Evolutionary conservation across 2,329 filamentous ascomycete species (phyloP).

Genomic region (Cladobotryum mycophilum): DNA sequence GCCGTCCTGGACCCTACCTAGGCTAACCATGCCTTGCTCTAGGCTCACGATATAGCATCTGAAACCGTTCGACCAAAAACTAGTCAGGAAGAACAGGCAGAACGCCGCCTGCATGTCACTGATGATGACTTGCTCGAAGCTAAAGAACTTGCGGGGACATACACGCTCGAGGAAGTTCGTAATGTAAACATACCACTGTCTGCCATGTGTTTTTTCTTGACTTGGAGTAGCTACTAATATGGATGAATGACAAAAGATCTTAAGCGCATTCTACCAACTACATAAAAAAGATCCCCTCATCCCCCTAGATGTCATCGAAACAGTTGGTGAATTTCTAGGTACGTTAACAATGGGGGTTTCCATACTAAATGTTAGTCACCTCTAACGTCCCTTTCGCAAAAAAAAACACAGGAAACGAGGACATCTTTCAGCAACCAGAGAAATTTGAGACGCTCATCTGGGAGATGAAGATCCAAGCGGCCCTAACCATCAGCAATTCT

Average conservation of each 20-base stretch:
- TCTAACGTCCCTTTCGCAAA: too few species aligned
- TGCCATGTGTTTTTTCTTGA: background rate
- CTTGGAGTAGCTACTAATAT: background rate
- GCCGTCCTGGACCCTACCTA: too few species aligned
- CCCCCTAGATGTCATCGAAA: slow-evolving; percentile 27
- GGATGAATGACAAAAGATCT: background rate
- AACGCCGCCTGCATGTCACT: slow-evolving; percentile 23
- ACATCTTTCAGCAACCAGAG: slow-evolving; percentile 30
- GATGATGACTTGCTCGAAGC: slow-evolving; percentile 40
- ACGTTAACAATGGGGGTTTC: slow-evolving; percentile 4
- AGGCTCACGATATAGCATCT: too few species aligned
- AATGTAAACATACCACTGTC: slow-evolving; percentile 16
- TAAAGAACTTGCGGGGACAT: slow-evolving; percentile 29
- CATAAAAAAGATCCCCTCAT: slow-evolving; percentile 35
- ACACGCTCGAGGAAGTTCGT: slow-evolving; percentile 28
- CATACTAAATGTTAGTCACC: too few species aligned
- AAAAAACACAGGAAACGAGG: slow-evolving; percentile 21
- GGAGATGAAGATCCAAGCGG: slow-evolving; percentile 48
- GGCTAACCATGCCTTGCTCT: too few species aligned
- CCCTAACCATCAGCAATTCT: slow-evolving; percentile 46
- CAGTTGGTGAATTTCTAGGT: slow-evolving; percentile 31
- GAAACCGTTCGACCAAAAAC: too few species aligned
- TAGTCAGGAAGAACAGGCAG: background rate
- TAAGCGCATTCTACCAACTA: slow-evolving; percentile 3
- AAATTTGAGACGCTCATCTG: slow-evolving; percentile 35